These are phyloP conservation scores for Backusella tarrabulga DNA, from an alignment of 192 early-diverging fungal species.

Conservation along the genomic window DNA sequence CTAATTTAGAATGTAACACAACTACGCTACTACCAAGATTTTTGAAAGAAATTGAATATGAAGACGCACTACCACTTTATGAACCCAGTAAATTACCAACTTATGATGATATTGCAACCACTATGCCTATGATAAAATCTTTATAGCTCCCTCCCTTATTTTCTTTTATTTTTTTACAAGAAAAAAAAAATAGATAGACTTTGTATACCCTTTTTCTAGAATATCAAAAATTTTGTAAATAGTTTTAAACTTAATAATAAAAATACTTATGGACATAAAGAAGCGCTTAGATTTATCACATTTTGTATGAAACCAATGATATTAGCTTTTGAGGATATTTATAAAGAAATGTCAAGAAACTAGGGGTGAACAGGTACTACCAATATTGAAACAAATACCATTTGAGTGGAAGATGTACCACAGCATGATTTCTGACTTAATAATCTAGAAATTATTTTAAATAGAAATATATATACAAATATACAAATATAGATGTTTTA, in stretches of 20 bases:
- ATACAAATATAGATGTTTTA: too few relatives aligned
- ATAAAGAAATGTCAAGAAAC: neutral
- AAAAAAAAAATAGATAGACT: neutral
- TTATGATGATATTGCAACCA: constrained; percentile 12
- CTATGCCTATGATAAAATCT: constrained; percentile 2
- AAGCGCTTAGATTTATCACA: neutral
- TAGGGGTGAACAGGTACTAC: neutral
- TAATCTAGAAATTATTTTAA: too few relatives aligned
- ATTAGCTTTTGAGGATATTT: neutral
- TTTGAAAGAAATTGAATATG: constrained; percentile 15
- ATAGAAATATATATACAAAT: too few relatives aligned
- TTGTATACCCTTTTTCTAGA: neutral
- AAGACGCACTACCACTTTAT: constrained; percentile 19
- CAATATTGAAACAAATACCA: neutral
- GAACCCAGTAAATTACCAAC: constrained; percentile 10
- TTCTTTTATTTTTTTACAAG: neutral
- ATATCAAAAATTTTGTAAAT: neutral
- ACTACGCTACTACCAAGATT: constrained; percentile 14
- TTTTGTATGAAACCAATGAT: neutral
- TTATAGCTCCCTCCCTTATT: neutral
- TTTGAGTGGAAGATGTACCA: too few relatives aligned
- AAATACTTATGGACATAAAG: neutral
- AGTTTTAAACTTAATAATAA: neutral
- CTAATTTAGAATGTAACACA: neutral
- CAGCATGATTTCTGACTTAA: too few relatives aligned